phyloP scores from a whole-genome alignment of 2,329 filamentous ascomycete genomes.

The Epichloe gansuensis region DNA sequence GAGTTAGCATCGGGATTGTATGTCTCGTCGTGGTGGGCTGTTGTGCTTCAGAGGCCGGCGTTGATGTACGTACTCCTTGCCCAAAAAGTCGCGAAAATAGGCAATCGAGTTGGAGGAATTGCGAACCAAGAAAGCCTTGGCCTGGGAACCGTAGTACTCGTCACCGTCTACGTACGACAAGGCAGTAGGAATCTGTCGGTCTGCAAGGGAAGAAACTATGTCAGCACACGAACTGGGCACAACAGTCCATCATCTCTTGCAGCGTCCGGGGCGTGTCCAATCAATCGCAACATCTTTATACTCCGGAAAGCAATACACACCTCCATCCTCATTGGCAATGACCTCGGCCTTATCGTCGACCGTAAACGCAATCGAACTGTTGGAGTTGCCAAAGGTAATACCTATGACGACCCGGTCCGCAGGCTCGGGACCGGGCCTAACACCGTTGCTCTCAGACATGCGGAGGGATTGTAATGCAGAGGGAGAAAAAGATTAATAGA shows the following conservation, averaged over 20 bases:
- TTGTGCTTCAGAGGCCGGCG: background rate
- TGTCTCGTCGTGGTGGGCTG: background rate
- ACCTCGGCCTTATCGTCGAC: constrained; percentile 92
- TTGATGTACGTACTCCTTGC: constrained; percentile 60
- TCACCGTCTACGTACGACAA: constrained; percentile 93
- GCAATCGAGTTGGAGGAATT: constrained; percentile 89
- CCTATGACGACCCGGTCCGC: constrained; percentile 67
- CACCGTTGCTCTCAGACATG: constrained; percentile 36
- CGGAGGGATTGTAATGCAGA: constrained; percentile 5
- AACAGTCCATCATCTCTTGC: background rate
- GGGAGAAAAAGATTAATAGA: background rate
- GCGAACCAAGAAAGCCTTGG: constrained; percentile 84
- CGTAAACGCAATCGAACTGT: constrained; percentile 92
- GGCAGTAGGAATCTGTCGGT: constrained; percentile 91
- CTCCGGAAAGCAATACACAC: constrained; percentile 35
- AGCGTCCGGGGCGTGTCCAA: background rate
- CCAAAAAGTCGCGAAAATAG: constrained; percentile 92
- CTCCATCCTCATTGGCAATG: constrained; percentile 97
- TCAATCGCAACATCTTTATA: background rate
- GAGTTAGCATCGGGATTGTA: background rate
- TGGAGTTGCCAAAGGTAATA: constrained; percentile 95
- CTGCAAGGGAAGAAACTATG: constrained; percentile 31
- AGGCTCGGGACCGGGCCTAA: constrained; percentile 36
- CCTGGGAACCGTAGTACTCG: constrained; percentile 92
- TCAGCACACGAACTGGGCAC: background rate